Conservation (phyloP, 192 early-diverging fungal genomes). For the Gigaspora rosea region DNA sequence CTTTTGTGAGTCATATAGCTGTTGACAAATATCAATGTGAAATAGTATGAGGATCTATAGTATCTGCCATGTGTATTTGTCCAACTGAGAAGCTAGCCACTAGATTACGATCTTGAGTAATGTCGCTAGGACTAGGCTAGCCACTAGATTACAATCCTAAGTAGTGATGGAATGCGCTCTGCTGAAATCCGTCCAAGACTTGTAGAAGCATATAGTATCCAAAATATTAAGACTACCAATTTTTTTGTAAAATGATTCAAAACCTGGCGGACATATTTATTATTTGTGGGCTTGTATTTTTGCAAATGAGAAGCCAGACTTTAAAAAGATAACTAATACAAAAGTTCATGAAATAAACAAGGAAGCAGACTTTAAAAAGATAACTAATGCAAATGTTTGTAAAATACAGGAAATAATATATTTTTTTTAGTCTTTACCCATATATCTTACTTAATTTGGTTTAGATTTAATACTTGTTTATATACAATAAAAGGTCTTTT, state of each 20-base stretch:
- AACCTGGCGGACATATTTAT: background rate
- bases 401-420: background rate
- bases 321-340: background rate
- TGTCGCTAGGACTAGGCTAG: conserved; percentile 25
- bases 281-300: background rate
- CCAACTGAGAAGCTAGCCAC: conserved; percentile 32
- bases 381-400: too few species aligned
- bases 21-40: conserved; percentile 27
- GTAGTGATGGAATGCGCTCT: conserved; percentile 30
- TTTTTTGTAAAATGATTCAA: background rate
- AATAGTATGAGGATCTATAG: conserved; percentile 10
- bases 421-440: conserved; percentile 27
- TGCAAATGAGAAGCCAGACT: background rate
- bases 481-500: conserved; percentile 30
- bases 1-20: conserved; percentile 7
- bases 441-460: conserved; percentile 27
- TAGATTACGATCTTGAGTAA: conserved; percentile 22
- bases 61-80: conserved; percentile 19
- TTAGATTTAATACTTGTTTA: conserved; percentile 26
- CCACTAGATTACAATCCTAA: conserved; percentile 22
- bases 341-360: too few species aligned
- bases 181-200: conserved; percentile 25
- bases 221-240: too few species aligned
- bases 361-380: too few species aligned
- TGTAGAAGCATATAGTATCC: conserved; percentile 8